Conservation (phyloP, 129 eudicot species). For the Tagetes patula region DNA sequence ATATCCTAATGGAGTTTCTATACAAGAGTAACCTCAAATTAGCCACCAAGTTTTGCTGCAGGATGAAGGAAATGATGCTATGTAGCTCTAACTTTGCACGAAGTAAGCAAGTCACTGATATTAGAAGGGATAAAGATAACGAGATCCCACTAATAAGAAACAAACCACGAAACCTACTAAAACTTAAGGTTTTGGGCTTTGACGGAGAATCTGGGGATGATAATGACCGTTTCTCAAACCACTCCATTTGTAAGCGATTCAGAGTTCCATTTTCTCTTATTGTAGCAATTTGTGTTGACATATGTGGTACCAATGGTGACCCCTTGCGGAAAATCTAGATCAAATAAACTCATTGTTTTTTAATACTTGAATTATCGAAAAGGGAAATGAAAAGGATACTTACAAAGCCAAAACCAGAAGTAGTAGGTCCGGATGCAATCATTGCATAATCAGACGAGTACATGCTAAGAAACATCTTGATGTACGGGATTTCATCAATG, state of each 20-base stretch:
- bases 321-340: conserved; percentile 35
- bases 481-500: conserved; percentile 45
- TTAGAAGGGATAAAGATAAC: conserved; percentile 21
- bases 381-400: too few relatives aligned
- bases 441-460: conserved; percentile 39
- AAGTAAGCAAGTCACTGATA: conserved; percentile 4
- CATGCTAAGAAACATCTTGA: conserved; percentile 41
- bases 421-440: conserved; percentile 24
- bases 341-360: too few relatives aligned
- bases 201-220: neutral
- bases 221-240: conserved; percentile 25
- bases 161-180: conserved; percentile 32
- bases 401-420: conserved; percentile 49
- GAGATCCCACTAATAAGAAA: conserved; percentile 31
- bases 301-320: conserved; percentile 26
- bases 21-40: conserved; percentile 3
- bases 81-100: conserved; percentile 19
- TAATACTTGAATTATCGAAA: too few relatives aligned
- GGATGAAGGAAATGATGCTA: conserved; percentile 2
- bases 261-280: conserved; percentile 34
- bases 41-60: neutral
- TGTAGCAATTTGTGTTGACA: conserved; percentile 19
- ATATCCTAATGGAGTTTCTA: conserved; percentile 16
- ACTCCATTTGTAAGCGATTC: conserved; percentile 12
- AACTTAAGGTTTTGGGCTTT: conserved; percentile 21